phyloP scores from a whole-genome alignment of 345 rosid genomes.

The Arabis hirsuta region DNA sequence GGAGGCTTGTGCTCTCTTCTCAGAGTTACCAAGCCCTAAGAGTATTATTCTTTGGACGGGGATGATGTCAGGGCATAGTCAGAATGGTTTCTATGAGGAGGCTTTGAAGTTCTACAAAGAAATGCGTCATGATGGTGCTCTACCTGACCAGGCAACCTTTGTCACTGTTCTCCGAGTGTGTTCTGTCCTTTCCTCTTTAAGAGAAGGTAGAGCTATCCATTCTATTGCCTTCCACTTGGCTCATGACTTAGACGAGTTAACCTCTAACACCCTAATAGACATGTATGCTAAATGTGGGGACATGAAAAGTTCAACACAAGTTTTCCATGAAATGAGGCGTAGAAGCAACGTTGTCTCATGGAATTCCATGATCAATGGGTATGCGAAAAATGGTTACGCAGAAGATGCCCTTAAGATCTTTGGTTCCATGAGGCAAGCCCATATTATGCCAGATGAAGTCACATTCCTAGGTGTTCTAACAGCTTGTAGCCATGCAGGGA shows the following conservation, averaged over 20 bases:
- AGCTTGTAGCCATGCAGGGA: conserved; percentile 96
- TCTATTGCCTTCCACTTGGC: conserved; percentile 71
- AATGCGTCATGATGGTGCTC: conserved; percentile 61
- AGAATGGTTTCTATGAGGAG: conserved; percentile 68
- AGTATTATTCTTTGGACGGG: conserved; percentile 79
- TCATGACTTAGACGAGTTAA: conserved; percentile 70
- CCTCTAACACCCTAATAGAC: conserved; percentile 77
- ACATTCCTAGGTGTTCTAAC: conserved; percentile 94
- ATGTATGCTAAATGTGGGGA: conserved; percentile 99
- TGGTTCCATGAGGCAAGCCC: conserved; percentile 62
- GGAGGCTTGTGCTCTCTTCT: conserved; percentile 67
- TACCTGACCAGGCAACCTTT: conserved; percentile 94
- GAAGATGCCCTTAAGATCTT: conserved; percentile 72
- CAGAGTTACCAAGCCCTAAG: conserved; percentile 62
- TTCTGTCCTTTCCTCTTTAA: conserved; percentile 63
- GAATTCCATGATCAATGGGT: conserved; percentile 93
- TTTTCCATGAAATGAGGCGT: conserved; percentile 63
- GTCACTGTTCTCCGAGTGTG: conserved; percentile 83
- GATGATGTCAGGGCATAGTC: conserved; percentile 77
- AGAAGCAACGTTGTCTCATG: conserved; percentile 68
- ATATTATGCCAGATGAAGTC: conserved; percentile 71
- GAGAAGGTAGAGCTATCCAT: conserved; percentile 73
- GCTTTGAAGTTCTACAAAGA: conserved; percentile 65
- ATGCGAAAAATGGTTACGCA: conserved; percentile 91
- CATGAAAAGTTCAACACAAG: conserved; percentile 62